A percentile compares a stretch with the other conserved stretches of the same genome.
Conservation (phyloP, 1,284 basidiomycete genomes). For the Chondrostereum purpureum region DNA sequence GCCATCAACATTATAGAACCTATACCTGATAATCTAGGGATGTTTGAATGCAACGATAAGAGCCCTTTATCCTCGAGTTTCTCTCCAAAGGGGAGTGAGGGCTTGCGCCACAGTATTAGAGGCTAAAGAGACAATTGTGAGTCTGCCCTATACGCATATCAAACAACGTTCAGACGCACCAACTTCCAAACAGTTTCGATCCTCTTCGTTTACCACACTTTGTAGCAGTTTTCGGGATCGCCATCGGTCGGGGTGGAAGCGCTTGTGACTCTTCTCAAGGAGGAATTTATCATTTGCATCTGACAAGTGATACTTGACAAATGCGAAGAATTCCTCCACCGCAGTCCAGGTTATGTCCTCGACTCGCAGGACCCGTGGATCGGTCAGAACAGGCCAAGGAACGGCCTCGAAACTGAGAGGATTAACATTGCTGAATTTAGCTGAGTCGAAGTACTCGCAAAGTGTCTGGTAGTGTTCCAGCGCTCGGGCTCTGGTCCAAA, state of each 20-base stretch:
- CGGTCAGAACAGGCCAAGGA: slow-evolving; percentile 64
- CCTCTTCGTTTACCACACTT: slow-evolving; percentile 44
- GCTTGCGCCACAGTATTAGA: slow-evolving; percentile 57
- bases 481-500: slow-evolving; percentile 54
- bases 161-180: slow-evolving; percentile 26
- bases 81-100: slow-evolving; percentile 51
- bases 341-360: slow-evolving; percentile 63
- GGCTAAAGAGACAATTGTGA: slow-evolving; percentile 24
- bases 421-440: slow-evolving; percentile 44
- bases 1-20: no score
- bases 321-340: slow-evolving; percentile 64
- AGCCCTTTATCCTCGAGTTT: slow-evolving; percentile 32
- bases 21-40: background rate
- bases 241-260: slow-evolving; percentile 69
- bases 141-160: no score
- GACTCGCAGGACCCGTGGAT: slow-evolving; percentile 42
- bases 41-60: slow-evolving; percentile 7
- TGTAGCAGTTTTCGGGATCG: slow-evolving; percentile 45
- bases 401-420: slow-evolving; percentile 52
- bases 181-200: slow-evolving; percentile 49
- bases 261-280: slow-evolving; percentile 60
- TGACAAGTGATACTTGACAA: slow-evolving; percentile 43
- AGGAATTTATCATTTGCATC: slow-evolving; percentile 53
- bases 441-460: slow-evolving; percentile 54
- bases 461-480: slow-evolving; percentile 57